Evolutionary conservation across 441 rosid species (phyloP).

Genomic region (Geranium incanum): DNA sequence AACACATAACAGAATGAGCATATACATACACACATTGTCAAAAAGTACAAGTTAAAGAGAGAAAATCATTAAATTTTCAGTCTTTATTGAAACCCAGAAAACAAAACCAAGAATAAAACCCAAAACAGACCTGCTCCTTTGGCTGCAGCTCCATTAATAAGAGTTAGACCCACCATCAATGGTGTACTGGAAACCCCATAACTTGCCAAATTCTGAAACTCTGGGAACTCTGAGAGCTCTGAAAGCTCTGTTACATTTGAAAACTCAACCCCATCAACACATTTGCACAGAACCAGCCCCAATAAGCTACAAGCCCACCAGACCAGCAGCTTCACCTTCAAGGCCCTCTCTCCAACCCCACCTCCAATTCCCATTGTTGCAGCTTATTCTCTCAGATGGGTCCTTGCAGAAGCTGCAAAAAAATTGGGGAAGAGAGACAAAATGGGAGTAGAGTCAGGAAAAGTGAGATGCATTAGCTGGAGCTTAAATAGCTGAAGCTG

Average conservation of each 20-base stretch:
- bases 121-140: conserved; percentile 45
- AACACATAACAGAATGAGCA: not conserved
- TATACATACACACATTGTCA: too few species aligned
- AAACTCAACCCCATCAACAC: conserved; percentile 20
- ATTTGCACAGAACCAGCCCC: conserved; percentile 17
- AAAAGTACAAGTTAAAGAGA: not conserved
- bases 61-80: not conserved
- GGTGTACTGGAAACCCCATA: conserved; percentile 23
- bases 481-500: not conserved
- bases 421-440: not conserved
- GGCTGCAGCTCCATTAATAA: conserved; percentile 42
- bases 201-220: conserved; percentile 12
- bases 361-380: conserved; percentile 6
- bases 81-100: conserved; percentile 3
- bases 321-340: conserved; percentile 1
- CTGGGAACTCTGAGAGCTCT: conserved; percentile 1
- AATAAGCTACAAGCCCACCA: conserved; percentile 12
- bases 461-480: not conserved
- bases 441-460: not conserved
- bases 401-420: not conserved
- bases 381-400: not conserved
- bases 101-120: not conserved
- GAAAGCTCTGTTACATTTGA: conserved; percentile 16
- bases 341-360: not conserved
- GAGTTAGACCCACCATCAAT: conserved; percentile 40